Base-by-base conservation (phyloP, 1,284 basidiomycete species). In the Chondrostereum purpureum region DNA sequence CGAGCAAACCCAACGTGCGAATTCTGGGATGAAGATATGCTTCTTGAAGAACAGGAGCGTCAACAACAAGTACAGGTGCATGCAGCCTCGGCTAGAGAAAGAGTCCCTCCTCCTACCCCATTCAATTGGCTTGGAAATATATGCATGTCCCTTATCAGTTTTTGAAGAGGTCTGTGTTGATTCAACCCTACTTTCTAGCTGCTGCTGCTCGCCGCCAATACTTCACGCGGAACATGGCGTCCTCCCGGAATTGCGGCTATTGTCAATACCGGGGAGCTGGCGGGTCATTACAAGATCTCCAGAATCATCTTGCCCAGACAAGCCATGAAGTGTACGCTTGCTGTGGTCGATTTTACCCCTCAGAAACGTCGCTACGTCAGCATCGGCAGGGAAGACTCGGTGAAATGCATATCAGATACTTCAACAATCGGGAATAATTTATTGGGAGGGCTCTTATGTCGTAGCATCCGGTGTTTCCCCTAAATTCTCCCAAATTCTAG, bases 21-120 rank as follows among this genome's bases (percentile, higher is more conserved):
- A 1, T 54, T 68, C 3, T 70, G 67, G 67, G 66, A 70, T 43
- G 67, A 70, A 40, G 58, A 65, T 11, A 64, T 65, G 59, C 51
- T 70, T 0, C 54, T 69, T 14, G 66, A 66, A 43, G 59, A 58
- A 44, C 58, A 58, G 5, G 66, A 67, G 49, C 54, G 66, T 8
- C 44, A 51, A 31, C 56, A 60, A 8, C 27, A 12, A 50, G 48
- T 27, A 46, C 27, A n/a, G n/a, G 27, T 8, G n/a, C 27, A n/a
- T 8, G 27, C 23, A 46, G 42, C 18, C 48, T 41, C 11, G 46
- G 45, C 3, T 44, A 23, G 42, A 35, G 42, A 39, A 21, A 40
- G 42, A 20, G 42, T 41, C 27, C 42, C 27, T 16, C 42, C 37
- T 16, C 23, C 17, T 41, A 20, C 18, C 23, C 53, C 33, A 20